Percentiles rank a stretch among this genome's conserved stretches.
Conservation (phyloP, 495 filamentous ascomycete genomes). For the Xylaria flabelliformis region DNA sequence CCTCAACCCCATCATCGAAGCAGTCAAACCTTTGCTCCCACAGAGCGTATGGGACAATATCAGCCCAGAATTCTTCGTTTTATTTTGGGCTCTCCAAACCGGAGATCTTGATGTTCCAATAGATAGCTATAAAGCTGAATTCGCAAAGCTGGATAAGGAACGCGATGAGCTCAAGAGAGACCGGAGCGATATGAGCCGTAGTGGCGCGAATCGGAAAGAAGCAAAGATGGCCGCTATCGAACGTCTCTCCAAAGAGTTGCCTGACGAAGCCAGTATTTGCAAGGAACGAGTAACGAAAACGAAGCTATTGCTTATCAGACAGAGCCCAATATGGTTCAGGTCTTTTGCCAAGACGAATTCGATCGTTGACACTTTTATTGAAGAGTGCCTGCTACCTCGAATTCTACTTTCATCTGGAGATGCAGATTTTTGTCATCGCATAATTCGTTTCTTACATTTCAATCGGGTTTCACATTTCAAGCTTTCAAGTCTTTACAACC, state of each 20-base stretch:
- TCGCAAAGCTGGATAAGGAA: constrained; percentile 64
- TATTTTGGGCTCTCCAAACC: constrained; percentile 90
- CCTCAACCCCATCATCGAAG: constrained; percentile 74
- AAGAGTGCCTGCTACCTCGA: constrained; percentile 89
- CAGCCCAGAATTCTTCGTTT: constrained; percentile 79
- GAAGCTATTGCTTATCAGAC: constrained; percentile 68
- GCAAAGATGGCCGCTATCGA: constrained; percentile 64
- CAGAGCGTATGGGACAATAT: constrained; percentile 68
- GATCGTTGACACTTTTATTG: constrained; percentile 76
- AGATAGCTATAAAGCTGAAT: constrained; percentile 76
- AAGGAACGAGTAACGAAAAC: constrained; percentile 68
- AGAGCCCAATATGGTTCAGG: constrained; percentile 63
- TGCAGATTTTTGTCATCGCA: constrained; percentile 82
- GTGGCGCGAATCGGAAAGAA: constrained; percentile 68
- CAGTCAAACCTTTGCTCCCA: constrained; percentile 67
- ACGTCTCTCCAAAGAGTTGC: constrained; percentile 66
- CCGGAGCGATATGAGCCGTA: constrained; percentile 70
- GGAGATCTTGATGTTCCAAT: constrained; percentile 78
- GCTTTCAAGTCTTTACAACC: constrained; percentile 82
- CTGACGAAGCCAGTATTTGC: constrained; percentile 72
- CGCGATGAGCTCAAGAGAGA: constrained; percentile 69
- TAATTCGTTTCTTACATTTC: constrained; percentile 85
- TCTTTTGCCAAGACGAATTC: constrained; percentile 71
- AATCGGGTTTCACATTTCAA: constrained; percentile 84
- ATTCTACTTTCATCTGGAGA: constrained; percentile 83